phyloP scores from a whole-genome alignment of 164 flowering plant genomes.

The Sedum album region DNA sequence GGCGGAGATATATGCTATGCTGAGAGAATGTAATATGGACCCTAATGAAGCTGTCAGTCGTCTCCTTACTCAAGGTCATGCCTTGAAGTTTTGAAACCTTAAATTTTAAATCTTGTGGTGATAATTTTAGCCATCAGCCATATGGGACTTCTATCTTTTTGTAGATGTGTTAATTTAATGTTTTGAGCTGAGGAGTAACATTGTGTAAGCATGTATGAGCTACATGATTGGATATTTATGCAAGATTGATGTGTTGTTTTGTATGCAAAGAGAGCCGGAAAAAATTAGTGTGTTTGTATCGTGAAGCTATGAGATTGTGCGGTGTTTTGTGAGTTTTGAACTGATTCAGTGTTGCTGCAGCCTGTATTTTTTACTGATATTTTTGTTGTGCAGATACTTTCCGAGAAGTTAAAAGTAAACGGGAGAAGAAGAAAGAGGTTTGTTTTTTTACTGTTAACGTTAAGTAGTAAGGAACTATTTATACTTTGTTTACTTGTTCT shows the following conservation, averaged over 20 bases:
- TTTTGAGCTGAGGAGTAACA: no score
- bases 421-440: constrained; percentile 12
- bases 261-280: no score
- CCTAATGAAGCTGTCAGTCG: constrained; percentile 82
- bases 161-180: neutral
- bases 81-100: no score
- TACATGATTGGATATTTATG: neutral
- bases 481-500: neutral
- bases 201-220: neutral
- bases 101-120: neutral
- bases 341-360: neutral
- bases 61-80: constrained; percentile 78
- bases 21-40: constrained; percentile 89
- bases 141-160: no score
- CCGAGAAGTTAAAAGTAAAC: constrained; percentile 8
- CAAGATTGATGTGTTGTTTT: neutral
- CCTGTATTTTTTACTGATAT: neutral
- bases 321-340: neutral
- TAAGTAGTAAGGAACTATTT: neutral
- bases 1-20: constrained; percentile 61
- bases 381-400: constrained; percentile 2
- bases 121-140: no score
- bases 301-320: no score
- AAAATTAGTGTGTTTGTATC: no score
- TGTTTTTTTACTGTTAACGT: neutral